Conservation (phyloP, 768 basidiomycete species). For the Phanerochaete sordida region DNA sequence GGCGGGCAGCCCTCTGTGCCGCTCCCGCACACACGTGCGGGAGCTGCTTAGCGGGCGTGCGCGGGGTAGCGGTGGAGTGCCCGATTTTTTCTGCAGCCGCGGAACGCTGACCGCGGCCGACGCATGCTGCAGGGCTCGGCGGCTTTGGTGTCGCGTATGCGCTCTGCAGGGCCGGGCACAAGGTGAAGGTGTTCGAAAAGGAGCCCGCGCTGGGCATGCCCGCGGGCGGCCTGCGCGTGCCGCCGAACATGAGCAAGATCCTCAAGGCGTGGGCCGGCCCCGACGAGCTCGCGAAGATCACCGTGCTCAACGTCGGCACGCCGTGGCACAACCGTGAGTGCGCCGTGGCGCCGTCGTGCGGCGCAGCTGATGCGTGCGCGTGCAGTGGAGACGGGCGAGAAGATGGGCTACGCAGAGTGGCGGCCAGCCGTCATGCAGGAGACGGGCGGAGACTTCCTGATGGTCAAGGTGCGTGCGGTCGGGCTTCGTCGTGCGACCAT, state of each 20-base stretch:
- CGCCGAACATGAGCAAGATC: slow-evolving; percentile 57
- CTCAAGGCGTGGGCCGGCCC: slow-evolving; percentile 54
- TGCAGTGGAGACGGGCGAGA: slow-evolving; percentile 41
- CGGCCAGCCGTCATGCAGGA: slow-evolving; percentile 45
- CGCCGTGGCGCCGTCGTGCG: not conserved
- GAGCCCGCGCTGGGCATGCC: slow-evolving; percentile 35
- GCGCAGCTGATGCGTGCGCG: not conserved
- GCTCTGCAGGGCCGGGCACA: slow-evolving; percentile 54
- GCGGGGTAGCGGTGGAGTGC: no score
- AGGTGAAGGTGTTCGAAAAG: slow-evolving; percentile 53
- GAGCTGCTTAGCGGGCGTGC: not conserved
- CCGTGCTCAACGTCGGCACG: slow-evolving; percentile 29
- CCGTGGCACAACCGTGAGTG: slow-evolving; percentile 33
- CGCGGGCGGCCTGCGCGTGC: slow-evolving; percentile 43
- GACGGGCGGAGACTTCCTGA: slow-evolving; percentile 46
- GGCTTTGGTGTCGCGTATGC: slow-evolving; percentile 56
- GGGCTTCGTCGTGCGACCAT: not conserved
- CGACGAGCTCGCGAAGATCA: slow-evolving; percentile 36
- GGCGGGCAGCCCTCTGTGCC: not conserved
- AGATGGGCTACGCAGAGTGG: slow-evolving; percentile 44
- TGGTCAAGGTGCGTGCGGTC: slow-evolving; percentile 38
- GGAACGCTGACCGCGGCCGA: no score
- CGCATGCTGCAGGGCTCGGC: slow-evolving; percentile 36
- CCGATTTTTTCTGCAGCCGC: not conserved
- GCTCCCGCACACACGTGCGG: not conserved